Evolutionary conservation across 2,329 filamentous ascomycete genomes (phyloP).

Genomic region (Proliferodiscus dingleyae): DNA sequence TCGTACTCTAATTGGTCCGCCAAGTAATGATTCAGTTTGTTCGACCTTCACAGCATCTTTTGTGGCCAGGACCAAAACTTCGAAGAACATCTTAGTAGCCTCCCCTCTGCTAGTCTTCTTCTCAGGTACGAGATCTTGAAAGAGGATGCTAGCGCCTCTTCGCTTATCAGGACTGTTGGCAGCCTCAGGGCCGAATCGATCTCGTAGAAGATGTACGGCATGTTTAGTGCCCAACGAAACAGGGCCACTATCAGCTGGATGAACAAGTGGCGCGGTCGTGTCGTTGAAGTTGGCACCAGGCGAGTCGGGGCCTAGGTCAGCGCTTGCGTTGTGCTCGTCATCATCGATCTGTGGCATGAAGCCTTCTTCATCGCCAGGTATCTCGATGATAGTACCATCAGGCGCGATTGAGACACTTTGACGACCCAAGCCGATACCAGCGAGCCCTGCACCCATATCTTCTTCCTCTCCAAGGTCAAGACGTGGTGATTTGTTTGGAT

Average conservation of each 20-base stretch:
- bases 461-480: constrained; percentile 62
- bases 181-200: constrained; percentile 73
- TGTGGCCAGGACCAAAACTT: constrained; percentile 89
- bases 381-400: constrained; percentile 61
- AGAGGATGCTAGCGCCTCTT: constrained; percentile 72
- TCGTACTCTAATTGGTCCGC: constrained; percentile 74
- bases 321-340: constrained; percentile 42
- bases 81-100: constrained; percentile 99
- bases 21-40: constrained; percentile 67
- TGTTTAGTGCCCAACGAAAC: constrained; percentile 91
- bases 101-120: constrained; percentile 75
- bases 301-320: constrained; percentile 38
- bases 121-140: constrained; percentile 88
- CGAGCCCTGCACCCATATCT: constrained; percentile 40
- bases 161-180: constrained; percentile 66
- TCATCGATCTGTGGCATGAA: constrained; percentile 40
- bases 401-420: constrained; percentile 38
- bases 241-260: constrained; percentile 78
- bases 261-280: constrained; percentile 68
- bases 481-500: constrained; percentile 61
- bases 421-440: constrained; percentile 45
- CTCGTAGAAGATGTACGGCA: constrained; percentile 88
- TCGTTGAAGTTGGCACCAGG: constrained; percentile 67
- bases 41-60: constrained; percentile 98
- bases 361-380: constrained; percentile 52